These are phyloP conservation scores for Ganoderma lingzhi DNA, from an alignment of 1,284 basidiomycete genomes.

Conservation along the genomic window DNA sequence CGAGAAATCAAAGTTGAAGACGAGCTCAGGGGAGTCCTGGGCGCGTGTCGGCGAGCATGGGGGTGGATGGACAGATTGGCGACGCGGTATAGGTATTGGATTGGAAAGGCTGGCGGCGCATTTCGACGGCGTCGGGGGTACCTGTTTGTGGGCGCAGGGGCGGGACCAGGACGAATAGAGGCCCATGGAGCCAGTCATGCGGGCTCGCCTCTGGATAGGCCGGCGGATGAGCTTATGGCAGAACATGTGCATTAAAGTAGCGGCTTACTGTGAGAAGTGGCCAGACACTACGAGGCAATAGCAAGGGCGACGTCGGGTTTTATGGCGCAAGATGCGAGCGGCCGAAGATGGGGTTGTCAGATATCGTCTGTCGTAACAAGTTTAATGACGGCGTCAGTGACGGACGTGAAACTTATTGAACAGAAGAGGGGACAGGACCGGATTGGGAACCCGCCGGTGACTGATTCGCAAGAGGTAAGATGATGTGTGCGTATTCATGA, in stretches of 20 bases:
- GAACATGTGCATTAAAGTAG: no score
- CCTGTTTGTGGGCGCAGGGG: background rate
- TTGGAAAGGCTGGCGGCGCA: slow-evolving; percentile 14
- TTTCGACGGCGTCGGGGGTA: slow-evolving; percentile 1
- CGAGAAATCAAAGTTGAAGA: slow-evolving; percentile 35
- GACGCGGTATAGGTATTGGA: slow-evolving; percentile 34
- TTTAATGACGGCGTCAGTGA: slow-evolving; percentile 10
- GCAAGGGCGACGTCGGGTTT: background rate
- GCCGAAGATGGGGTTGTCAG: slow-evolving; percentile 10
- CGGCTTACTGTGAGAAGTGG: slow-evolving; percentile 5
- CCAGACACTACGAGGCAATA: background rate
- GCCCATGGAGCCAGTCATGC: slow-evolving; percentile 8
- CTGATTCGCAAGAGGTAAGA: slow-evolving; percentile 5
- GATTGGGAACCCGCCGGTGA: slow-evolving; percentile 1
- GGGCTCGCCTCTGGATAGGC: background rate
- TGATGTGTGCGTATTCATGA: slow-evolving; percentile 4
- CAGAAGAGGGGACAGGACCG: background rate
- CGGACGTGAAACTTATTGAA: slow-evolving; percentile 15
- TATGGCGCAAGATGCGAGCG: slow-evolving; percentile 10
- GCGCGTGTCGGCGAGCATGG: slow-evolving; percentile 29
- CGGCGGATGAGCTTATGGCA: background rate
- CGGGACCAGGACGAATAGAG: slow-evolving; percentile 9
- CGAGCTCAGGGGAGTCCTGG: slow-evolving; percentile 31
- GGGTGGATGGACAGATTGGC: slow-evolving; percentile 24
- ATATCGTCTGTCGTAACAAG: background rate